Evolutionary conservation across 192 early-diverging fungal genomes (phyloP).

Genomic region (Podila minutissima): DNA sequence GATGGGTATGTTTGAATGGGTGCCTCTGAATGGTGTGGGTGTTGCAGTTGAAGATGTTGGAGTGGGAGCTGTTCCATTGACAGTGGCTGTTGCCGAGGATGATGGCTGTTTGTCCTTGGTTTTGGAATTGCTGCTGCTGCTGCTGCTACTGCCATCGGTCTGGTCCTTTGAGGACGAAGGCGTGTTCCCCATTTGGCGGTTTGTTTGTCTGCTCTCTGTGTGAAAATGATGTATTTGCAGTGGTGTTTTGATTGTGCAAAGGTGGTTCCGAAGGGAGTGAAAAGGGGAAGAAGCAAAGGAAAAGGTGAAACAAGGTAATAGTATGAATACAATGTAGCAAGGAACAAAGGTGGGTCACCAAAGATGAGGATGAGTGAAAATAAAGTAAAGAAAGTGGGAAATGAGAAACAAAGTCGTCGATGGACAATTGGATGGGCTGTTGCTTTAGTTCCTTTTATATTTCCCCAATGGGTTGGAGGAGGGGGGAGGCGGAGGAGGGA

Average conservation of each 20-base stretch:
- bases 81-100: not conserved
- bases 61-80: not conserved
- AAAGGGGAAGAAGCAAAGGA: not conserved
- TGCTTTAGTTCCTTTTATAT: no score
- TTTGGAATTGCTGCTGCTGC: not conserved
- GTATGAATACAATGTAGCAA: not conserved
- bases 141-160: not conserved
- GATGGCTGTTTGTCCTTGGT: not conserved
- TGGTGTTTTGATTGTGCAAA: not conserved
- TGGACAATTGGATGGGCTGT: no score
- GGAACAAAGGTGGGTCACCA: not conserved
- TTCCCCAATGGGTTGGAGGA: no score
- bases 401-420: not conserved
- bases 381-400: not conserved
- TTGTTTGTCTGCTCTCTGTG: no score
- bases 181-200: slow-evolving; percentile 28
- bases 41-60: not conserved
- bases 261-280: not conserved
- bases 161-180: slow-evolving; percentile 15
- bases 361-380: not conserved
- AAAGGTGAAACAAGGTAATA: not conserved
- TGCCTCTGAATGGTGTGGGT: slow-evolving; percentile 1
- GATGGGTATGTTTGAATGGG: slow-evolving; percentile 34
- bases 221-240: not conserved
- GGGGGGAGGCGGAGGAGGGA: no score